phyloP scores from a whole-genome alignment of 768 basidiomycete genomes.

The Trametes cinnabarina region DNA sequence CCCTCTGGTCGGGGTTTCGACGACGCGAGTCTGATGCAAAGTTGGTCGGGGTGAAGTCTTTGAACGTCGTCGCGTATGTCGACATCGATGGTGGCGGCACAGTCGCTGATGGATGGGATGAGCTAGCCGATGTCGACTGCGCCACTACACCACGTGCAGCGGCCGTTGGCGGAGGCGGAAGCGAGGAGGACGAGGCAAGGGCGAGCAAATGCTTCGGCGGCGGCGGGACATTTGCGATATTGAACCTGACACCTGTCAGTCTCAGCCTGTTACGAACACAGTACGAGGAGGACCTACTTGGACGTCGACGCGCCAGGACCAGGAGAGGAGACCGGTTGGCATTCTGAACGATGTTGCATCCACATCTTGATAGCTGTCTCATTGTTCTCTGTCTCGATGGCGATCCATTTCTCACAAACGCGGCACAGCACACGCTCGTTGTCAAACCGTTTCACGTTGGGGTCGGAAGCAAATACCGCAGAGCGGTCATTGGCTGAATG shows the following conservation, averaged over 20 bases:
- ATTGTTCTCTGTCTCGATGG: slow-evolving; percentile 58
- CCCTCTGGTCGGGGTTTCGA: slow-evolving; percentile 77
- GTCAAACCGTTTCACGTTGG: slow-evolving; percentile 73
- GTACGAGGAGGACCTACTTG: neutral
- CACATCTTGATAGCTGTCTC: slow-evolving; percentile 61
- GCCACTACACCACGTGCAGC: slow-evolving; percentile 12
- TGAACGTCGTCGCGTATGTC: slow-evolving; percentile 38
- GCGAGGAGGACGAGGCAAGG: slow-evolving; percentile 30
- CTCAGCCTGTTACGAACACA: neutral
- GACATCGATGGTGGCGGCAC: neutral
- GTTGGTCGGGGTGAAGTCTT: slow-evolving; percentile 56
- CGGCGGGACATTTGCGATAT: slow-evolving; percentile 32
- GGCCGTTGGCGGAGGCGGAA: slow-evolving; percentile 18
- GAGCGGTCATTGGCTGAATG: slow-evolving; percentile 63
- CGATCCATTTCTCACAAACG: slow-evolving; percentile 67
- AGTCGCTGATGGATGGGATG: neutral
- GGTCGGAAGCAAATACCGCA: slow-evolving; percentile 58
- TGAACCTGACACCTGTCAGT: slow-evolving; percentile 13
- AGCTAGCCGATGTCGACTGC: slow-evolving; percentile 5
- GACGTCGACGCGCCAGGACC: slow-evolving; percentile 16
- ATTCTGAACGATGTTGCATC: slow-evolving; percentile 58
- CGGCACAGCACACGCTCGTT: slow-evolving; percentile 69
- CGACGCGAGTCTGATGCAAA: slow-evolving; percentile 67
- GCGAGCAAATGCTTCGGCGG: slow-evolving; percentile 35
- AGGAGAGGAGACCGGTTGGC: slow-evolving; percentile 39